Percentiles rank a stretch among this genome's conserved stretches.
These are phyloP conservation scores for Microcyclosporella mali DNA, from an alignment of 2,329 filamentous ascomycete genomes.

Conservation along the genomic window DNA sequence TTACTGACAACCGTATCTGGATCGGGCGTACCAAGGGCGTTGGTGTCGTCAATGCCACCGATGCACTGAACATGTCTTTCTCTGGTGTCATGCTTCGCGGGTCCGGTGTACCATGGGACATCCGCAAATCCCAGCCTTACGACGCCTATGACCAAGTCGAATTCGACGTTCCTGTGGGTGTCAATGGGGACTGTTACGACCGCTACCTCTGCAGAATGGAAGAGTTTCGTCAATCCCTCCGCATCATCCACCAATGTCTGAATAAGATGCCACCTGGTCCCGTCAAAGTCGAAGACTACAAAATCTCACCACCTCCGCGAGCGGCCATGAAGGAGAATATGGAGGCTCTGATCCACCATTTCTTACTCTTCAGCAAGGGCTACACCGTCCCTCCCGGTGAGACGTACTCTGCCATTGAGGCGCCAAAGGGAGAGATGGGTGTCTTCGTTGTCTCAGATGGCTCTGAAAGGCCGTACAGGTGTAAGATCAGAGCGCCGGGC, in stretches of 20 bases:
- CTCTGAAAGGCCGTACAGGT: constrained; percentile 91
- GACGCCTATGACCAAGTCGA: constrained; percentile 97
- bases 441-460: constrained; percentile 95
- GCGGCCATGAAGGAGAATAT: constrained; percentile 99
- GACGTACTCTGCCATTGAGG: constrained; percentile 96
- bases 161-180: constrained; percentile 93
- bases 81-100: constrained; percentile 96
- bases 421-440: constrained; percentile 99
- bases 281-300: constrained; percentile 96
- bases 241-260: constrained; percentile 97
- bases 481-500: constrained; percentile 93
- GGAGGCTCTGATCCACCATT: constrained; percentile 99
- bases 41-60: constrained; percentile 82
- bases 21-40: constrained; percentile 82
- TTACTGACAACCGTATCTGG: constrained; percentile 99
- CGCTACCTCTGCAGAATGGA: constrained; percentile 99
- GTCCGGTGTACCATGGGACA: constrained; percentile 90
- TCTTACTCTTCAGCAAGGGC: constrained; percentile 96
- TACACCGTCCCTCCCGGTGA: constrained; percentile 95
- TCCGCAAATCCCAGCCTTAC: constrained; percentile 94
- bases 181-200: constrained; percentile 98
- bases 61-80: constrained; percentile 96
- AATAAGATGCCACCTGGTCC: constrained; percentile 98
- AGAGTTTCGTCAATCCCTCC: constrained; percentile 95
- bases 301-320: constrained; percentile 91